Evolutionary conservation across 108 stramenopile species (phyloP).

Genomic region (Nannochloropsis oceanica): DNA sequence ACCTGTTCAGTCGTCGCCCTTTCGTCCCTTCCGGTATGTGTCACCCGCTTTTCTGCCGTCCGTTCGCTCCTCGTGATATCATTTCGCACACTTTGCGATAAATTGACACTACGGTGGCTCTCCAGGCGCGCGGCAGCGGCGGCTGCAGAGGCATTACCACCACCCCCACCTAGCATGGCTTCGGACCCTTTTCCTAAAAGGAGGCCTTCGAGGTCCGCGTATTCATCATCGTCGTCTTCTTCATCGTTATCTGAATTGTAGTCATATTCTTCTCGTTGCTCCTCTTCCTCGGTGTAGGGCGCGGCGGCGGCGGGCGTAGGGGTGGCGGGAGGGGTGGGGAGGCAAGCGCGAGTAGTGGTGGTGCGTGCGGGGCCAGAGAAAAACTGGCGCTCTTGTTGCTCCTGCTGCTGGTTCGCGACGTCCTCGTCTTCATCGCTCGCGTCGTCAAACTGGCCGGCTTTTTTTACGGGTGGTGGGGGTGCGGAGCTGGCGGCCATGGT

Average conservation of each 20-base stretch:
- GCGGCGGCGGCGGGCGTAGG: no score
- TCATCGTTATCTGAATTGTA: not conserved
- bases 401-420: no score
- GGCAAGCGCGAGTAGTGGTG: no score
- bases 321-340: no score
- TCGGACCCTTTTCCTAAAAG: not conserved
- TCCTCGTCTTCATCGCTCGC: not conserved
- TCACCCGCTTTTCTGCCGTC: conserved; percentile 58
- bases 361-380: no score
- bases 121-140: not conserved
- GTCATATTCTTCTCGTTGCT: not conserved
- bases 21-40: conserved; percentile 80
- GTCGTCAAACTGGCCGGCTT: not conserved
- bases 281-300: no score
- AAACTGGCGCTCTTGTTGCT: no score
- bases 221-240: not conserved
- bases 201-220: not conserved
- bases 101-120: not conserved
- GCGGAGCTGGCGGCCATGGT: no score
- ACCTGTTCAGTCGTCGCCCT: conserved; percentile 81
- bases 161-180: not conserved
- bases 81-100: conserved; percentile 66
- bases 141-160: not conserved
- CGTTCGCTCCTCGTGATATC: conserved; percentile 69
- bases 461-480: not conserved